These are phyloP conservation scores for Coriolopsis trogii DNA, from an alignment of 1,284 basidiomycete genomes.

Conservation along the genomic window DNA sequence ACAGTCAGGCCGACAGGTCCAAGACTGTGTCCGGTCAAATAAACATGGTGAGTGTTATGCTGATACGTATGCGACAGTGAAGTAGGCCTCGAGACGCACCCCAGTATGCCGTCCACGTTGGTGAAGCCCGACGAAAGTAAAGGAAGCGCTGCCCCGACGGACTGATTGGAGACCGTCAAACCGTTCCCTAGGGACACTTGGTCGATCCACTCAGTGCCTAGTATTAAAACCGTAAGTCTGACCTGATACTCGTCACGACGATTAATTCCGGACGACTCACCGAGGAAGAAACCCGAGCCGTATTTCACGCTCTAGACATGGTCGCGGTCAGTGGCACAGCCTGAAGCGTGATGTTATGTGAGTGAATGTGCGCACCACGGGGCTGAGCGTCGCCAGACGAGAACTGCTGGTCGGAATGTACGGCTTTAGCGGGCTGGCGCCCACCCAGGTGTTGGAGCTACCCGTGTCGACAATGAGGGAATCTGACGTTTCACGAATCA, in stretches of 20 bases:
- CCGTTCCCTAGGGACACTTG: constrained; percentile 27
- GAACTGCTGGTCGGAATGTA: too few species aligned
- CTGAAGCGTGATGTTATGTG: too few species aligned
- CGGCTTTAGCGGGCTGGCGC: constrained; percentile 43
- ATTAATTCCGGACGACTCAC: too few species aligned
- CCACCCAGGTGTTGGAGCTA: constrained; percentile 62
- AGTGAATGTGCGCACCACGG: too few species aligned
- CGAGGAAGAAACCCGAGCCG: constrained; percentile 52
- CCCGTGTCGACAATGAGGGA: constrained; percentile 20
- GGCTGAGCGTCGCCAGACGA: too few species aligned
- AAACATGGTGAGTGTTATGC: neutral
- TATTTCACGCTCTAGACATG: constrained; percentile 48
- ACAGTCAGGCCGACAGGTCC: constrained; percentile 47
- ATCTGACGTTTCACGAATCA: neutral
- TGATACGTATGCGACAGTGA: neutral
- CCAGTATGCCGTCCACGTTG: constrained; percentile 53
- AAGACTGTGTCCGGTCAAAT: too few species aligned
- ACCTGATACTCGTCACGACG: too few species aligned
- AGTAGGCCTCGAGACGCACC: constrained; percentile 12
- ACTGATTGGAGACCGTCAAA: constrained; percentile 38
- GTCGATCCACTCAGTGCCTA: constrained; percentile 28
- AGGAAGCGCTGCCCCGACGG: constrained; percentile 55
- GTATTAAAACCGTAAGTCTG: too few species aligned
- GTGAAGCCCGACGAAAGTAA: constrained; percentile 36
- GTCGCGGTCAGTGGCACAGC: too few species aligned